Percentiles rank a stretch among this genome's conserved stretches.
Evolutionary conservation across 2,329 filamentous ascomycete genomes (phyloP).

Genomic region (Pseudonectria foliicola): DNA sequence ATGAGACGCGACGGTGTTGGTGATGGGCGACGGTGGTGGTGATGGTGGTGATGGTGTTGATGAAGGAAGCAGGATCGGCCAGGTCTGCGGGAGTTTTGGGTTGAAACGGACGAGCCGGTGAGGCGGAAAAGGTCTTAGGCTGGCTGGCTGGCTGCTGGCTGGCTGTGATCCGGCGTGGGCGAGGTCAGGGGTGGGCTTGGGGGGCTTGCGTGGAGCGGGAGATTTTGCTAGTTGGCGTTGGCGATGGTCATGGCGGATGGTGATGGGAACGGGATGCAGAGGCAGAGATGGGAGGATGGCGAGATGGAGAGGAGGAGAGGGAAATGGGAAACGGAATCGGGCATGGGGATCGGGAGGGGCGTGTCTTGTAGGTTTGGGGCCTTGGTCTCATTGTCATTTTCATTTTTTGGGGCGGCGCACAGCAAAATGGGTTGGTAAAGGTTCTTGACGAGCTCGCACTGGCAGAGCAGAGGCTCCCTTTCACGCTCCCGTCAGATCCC

Average conservation of each 20-base stretch:
- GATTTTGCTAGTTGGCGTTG: constrained; percentile 18
- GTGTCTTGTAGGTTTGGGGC: constrained; percentile 31
- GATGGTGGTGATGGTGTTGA: constrained; percentile 3
- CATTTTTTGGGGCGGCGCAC: constrained; percentile 32
- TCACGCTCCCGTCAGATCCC: too few relatives aligned
- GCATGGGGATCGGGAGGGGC: constrained; percentile 20
- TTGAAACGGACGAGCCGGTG: constrained; percentile 17
- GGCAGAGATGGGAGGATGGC: constrained; percentile 7
- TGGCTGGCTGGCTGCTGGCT: constrained; percentile 13
- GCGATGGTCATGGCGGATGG: constrained; percentile 21
- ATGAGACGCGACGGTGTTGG: constrained; percentile 10
- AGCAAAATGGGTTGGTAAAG: constrained; percentile 29
- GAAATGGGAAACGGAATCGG: constrained; percentile 17
- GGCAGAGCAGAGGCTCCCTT: constrained; percentile 1
- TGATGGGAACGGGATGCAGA: constrained; percentile 16
- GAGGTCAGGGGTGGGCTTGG: constrained; percentile 23
- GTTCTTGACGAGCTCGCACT: constrained; percentile 18
- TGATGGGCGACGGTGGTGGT: constrained; percentile 7
- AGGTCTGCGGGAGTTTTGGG: constrained; percentile 8
- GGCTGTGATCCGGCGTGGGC: constrained; percentile 23
- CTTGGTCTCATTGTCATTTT: constrained; percentile 35
- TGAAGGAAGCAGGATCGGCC: constrained; percentile 1
- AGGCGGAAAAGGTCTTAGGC: constrained; percentile 20
- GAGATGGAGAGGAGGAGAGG: constrained; percentile 14
- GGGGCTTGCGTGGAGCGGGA: constrained; percentile 24